Base-by-base conservation (phyloP, 2,329 filamentous ascomycete genomes). In the Aspergillus sojae region DNA sequence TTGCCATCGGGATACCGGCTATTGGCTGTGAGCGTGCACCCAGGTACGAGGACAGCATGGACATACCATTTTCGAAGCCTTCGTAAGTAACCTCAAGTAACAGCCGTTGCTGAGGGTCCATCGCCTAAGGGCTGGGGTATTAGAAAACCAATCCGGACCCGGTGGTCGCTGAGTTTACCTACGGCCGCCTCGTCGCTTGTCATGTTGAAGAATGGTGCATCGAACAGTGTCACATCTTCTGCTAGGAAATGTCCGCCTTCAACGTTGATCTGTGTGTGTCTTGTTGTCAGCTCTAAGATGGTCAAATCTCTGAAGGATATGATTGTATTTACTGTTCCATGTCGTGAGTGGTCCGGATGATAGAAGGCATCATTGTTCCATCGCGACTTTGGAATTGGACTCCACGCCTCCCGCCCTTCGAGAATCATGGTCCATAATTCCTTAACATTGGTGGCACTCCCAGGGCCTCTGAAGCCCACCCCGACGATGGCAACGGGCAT, bases 131-230 rank as follows among this genome's bases (percentile, higher is more conserved):
- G 43, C 19, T 4, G 9, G 1, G 21, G 43, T 12, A 46, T 46
- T 14, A 46, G 43, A 12, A n/a, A 21, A 46, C 5, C 11, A 46
- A 6, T 23, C 43, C 2, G 11, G 21, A 12, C 21, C n/a, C 43
- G 16, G 21, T 46, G 43, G n/a, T 46, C 5, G 21, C 10, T 14
- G n/a, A 50, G 39, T 28, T 28, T 53, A 59, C 69, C 39, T 56
- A 72, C 71, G n/a, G 69, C 66, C 11, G 74, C 74, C 54, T 76
- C 74, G 16, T 75, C 67, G 3, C 67, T 64, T 14, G 70, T 71
- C 62, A 78, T 74, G 46, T 74, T 73, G 58, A 78, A 78, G 57
- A 79, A 78, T 0, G 73, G 65, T 1, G 76, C 74, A 62, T 79
- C 75, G 28, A 78, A 77, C 1, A 64, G 16, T 2, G 65, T 66